Evolutionary conservation across 257 asterid species (phyloP).

Genomic region (Leonotis leonurus): DNA sequence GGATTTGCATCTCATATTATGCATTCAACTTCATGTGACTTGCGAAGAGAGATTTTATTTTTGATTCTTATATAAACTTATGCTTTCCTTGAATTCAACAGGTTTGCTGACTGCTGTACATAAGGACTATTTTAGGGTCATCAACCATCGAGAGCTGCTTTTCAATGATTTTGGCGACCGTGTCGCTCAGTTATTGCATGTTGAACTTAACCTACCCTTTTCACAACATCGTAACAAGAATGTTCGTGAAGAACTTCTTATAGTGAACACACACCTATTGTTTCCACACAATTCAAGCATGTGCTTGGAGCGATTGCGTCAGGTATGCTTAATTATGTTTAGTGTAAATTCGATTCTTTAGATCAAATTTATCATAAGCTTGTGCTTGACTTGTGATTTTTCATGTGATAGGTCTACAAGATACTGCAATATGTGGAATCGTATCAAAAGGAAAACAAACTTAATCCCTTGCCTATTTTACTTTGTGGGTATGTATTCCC

Average conservation of each 20-base stretch:
- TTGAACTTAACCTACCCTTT: slow-evolving; percentile 58
- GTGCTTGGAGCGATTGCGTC: slow-evolving; percentile 91
- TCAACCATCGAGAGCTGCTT: slow-evolving; percentile 73
- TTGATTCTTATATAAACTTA: background rate
- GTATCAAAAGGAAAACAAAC: slow-evolving; percentile 79
- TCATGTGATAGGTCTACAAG: slow-evolving; percentile 64
- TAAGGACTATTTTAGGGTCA: slow-evolving; percentile 74
- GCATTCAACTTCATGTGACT: background rate
- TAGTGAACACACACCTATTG: slow-evolving; percentile 87
- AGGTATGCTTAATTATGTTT: slow-evolving; percentile 38
- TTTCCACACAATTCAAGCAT: slow-evolving; percentile 93
- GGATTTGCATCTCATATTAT: background rate
- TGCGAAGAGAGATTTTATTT: background rate
- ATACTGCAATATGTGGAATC: slow-evolving; percentile 77
- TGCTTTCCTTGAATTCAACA: slow-evolving; percentile 19
- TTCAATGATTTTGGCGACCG: slow-evolving; percentile 99
- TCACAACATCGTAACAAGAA: slow-evolving; percentile 38
- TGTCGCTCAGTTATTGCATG: slow-evolving; percentile 93
- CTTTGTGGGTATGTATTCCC: slow-evolving; percentile 67
- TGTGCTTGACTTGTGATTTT: background rate
- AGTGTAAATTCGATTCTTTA: background rate
- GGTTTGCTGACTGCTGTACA: slow-evolving; percentile 90
- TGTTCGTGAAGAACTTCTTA: slow-evolving; percentile 78
- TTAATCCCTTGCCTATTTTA: slow-evolving; percentile 84
- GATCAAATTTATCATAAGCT: background rate